A percentile compares a stretch with the other conserved stretches of the same genome.
Evolutionary conservation across 805 yeast species (phyloP).

Genomic region (Wickerhamomyces chambardii): DNA sequence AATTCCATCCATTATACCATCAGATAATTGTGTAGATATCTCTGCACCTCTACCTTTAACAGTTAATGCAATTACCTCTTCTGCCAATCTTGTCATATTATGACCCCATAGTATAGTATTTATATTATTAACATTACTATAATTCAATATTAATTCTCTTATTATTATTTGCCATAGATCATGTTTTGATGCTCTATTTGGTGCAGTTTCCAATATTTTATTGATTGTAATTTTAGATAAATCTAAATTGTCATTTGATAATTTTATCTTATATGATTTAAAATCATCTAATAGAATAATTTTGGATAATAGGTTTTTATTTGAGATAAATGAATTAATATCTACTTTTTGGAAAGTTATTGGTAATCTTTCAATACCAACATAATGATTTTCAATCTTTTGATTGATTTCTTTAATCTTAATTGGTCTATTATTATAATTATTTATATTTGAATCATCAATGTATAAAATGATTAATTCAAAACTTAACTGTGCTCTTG

Average conservation of each 20-base stretch:
- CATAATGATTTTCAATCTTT: slow-evolving; percentile 11
- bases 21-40: slow-evolving; percentile 43
- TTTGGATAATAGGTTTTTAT: slow-evolving; percentile 17
- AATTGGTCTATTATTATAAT: slow-evolving; percentile 6
- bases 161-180: slow-evolving; percentile 46
- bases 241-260: slow-evolving; percentile 5
- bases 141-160: slow-evolving; percentile 33
- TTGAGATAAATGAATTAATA: slow-evolving; percentile 29
- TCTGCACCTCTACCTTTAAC: slow-evolving; percentile 82
- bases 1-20: slow-evolving; percentile 27
- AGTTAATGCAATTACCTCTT: slow-evolving; percentile 66
- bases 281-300: slow-evolving; percentile 23
- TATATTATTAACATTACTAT: slow-evolving; percentile 36
- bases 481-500: slow-evolving; percentile 65
- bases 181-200: slow-evolving; percentile 53
- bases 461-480: slow-evolving; percentile 42
- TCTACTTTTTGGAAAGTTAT: slow-evolving; percentile 31
- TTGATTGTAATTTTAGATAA: slow-evolving; percentile 10
- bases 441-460: slow-evolving; percentile 24
- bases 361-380: slow-evolving; percentile 17
- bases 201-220: slow-evolving; percentile 28
- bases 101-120: slow-evolving; percentile 65
- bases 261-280: slow-evolving; percentile 5
- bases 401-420: slow-evolving; percentile 3
- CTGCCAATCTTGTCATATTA: slow-evolving; percentile 78